phyloP scores from a whole-genome alignment of 2,329 filamentous ascomycete species.

The Cryphonectria radicalis region DNA sequence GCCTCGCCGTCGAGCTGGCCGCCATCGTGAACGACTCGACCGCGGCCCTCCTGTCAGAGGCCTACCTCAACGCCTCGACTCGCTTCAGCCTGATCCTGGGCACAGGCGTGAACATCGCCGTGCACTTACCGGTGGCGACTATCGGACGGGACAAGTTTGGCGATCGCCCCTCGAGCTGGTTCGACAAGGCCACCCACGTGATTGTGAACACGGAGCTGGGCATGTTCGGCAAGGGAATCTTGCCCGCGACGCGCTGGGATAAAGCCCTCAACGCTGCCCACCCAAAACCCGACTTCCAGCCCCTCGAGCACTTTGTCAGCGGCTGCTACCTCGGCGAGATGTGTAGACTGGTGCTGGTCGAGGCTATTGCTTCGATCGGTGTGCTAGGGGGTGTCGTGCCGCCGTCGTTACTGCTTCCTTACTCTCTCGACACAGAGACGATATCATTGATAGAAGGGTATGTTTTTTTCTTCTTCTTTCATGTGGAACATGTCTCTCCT shows the following conservation, averaged over 20 bases:
- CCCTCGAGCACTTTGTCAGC: slow-evolving; percentile 65
- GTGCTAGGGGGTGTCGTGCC: slow-evolving; percentile 62
- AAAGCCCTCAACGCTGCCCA: slow-evolving; percentile 55
- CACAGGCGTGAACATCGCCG: slow-evolving; percentile 69
- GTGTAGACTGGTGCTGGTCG: slow-evolving; percentile 59
- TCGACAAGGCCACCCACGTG: slow-evolving; percentile 62
- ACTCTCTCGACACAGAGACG: slow-evolving; percentile 65
- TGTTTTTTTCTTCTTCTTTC: slow-evolving; percentile 34
- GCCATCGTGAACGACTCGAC: slow-evolving; percentile 71
- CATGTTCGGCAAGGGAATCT: slow-evolving; percentile 65
- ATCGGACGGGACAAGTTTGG: slow-evolving; percentile 63
- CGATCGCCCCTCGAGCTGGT: slow-evolving; percentile 58
- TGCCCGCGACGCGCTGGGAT: slow-evolving; percentile 68
- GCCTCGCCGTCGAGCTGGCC: slow-evolving; percentile 59
- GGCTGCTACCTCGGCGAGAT: slow-evolving; percentile 72
- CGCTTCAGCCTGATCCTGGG: slow-evolving; percentile 69
- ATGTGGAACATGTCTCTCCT: neutral
- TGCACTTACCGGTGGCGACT: slow-evolving; percentile 62
- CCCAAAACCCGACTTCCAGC: slow-evolving; percentile 63
- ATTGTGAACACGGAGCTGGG: slow-evolving; percentile 70
- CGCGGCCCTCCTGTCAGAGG: slow-evolving; percentile 67
- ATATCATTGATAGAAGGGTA: slow-evolving; percentile 63
- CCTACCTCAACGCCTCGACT: slow-evolving; percentile 62
- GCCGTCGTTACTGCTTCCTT: slow-evolving; percentile 53
- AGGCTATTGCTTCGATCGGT: slow-evolving; percentile 59